A percentile compares a stretch with the other conserved stretches of the same genome.
phyloP scores from a whole-genome alignment of 2,329 filamentous ascomycete species.

The Ceratocystis huliohia region DNA sequence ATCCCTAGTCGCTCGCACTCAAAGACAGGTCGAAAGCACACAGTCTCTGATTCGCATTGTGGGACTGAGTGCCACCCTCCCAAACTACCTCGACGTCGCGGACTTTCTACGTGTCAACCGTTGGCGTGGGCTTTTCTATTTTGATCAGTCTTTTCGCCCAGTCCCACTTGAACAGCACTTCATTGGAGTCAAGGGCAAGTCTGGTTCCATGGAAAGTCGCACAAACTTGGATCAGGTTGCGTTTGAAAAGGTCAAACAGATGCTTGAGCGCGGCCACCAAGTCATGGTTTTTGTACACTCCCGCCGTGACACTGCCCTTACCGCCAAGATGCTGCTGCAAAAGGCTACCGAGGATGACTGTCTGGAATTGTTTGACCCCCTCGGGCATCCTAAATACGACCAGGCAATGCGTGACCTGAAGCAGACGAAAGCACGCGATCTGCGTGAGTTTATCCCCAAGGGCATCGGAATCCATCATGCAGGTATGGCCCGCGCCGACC shows the following conservation, averaged over 20 bases:
- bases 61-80: conserved; percentile 85
- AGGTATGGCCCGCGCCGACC: conserved; percentile 86
- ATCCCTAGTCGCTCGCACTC: conserved; percentile 85
- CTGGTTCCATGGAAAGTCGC: conserved; percentile 64
- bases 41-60: conserved; percentile 95
- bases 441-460: conserved; percentile 78
- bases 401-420: conserved; percentile 74
- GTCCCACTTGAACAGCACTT: conserved; percentile 97
- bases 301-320: conserved; percentile 80
- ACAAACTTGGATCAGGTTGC: conserved; percentile 80
- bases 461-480: conserved; percentile 93
- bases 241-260: conserved; percentile 89
- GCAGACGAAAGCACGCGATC: conserved; percentile 68
- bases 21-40: conserved; percentile 93
- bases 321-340: conserved; percentile 72
- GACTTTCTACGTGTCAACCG: conserved; percentile 96
- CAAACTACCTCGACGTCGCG: conserved; percentile 92
- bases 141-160: conserved; percentile 87
- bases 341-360: conserved; percentile 73
- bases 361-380: conserved; percentile 71
- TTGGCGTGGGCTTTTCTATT: conserved; percentile 87
- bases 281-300: conserved; percentile 99
- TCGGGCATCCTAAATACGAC: conserved; percentile 64
- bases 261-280: conserved; percentile 86
- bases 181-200: conserved; percentile 85